Evolutionary conservation across 345 rosid genomes (phyloP).

Genomic region (Arabidopsis arenosa): DNA sequence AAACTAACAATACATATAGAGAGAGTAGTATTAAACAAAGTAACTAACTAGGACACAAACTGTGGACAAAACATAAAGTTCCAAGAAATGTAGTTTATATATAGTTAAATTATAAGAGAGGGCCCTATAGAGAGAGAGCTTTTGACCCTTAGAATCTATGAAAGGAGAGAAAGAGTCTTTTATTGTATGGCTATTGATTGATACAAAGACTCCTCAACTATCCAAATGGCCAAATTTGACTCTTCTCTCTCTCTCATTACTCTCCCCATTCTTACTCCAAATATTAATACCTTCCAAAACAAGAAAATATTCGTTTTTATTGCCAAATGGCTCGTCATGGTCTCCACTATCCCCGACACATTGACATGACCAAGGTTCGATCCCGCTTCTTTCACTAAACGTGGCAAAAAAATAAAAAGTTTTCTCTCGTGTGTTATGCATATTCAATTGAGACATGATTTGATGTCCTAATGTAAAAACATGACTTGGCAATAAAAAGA

Average conservation of each 20-base stretch:
- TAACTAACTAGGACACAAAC: background rate
- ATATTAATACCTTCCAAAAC: background rate
- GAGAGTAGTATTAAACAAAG: background rate
- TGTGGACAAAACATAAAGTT: background rate
- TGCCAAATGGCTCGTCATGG: constrained; percentile 39
- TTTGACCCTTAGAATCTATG: constrained; percentile 53
- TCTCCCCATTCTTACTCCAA: constrained; percentile 4
- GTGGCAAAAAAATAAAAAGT: background rate
- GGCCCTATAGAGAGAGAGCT: constrained; percentile 21
- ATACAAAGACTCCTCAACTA: constrained; percentile 50
- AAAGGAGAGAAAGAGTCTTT: constrained; percentile 44
- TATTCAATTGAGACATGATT: constrained; percentile 3
- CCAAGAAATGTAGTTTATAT: constrained; percentile 32
- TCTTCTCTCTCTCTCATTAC: constrained; percentile 32
- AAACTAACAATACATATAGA: background rate
- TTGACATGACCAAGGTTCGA: constrained; percentile 37
- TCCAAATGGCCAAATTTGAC: constrained; percentile 54
- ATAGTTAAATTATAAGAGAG: constrained; percentile 25
- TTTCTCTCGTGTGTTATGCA: background rate
- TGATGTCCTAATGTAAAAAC: constrained; percentile 13
- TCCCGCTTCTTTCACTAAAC: constrained; percentile 11
- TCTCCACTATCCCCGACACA: constrained; percentile 40
- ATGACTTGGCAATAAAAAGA: background rate
- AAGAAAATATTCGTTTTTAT: constrained; percentile 13
- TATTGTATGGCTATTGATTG: constrained; percentile 25